Base-by-base conservation (phyloP, 2,329 filamentous ascomycete species). In the Diplocarpon rosae region DNA sequence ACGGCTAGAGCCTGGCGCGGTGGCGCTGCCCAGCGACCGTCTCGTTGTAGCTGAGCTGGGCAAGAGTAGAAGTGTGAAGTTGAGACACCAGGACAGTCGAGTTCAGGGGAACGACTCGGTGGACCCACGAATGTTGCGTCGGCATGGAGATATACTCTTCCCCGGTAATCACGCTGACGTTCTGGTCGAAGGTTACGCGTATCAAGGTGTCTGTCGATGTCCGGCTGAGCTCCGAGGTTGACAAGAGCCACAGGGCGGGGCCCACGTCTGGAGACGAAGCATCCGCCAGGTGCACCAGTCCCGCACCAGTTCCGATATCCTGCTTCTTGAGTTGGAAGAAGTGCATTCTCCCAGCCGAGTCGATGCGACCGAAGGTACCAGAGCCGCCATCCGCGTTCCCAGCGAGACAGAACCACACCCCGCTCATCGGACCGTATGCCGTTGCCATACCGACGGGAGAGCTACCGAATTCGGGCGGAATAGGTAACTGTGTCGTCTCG, bases 61-160 rank as follows among this genome's bases (percentile, higher is more conserved):
- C 38, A 20, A 39, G 38, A 5, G 29, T 39, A 14, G 31, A 39
- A 5, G n/a, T 39, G 30, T 32, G 14, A 5, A 39, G 27, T 15
- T 39, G 28, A 24, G 38, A 39, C 5, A 39, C 38, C 28, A 39
- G 2, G 11, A 39, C 38, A 17, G 38, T 39, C 10, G 29, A 16
- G 5, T 30, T 28, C 15, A 39, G 11, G 17, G 15, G 3, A 10
- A 14, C 38, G 9, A 32, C 15, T 11, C 38, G 38, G 15, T 39
- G 38, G 4, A 32, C 38, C 38, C 38, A 39, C 11, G 28, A 39
- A 8, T 17, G 10, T 20, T 39, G 38, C 13, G 38, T 31, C 1
- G 38, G 38, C 38, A 39, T 17, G 4, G 29, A 39, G 20, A 39
- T 39, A n/a, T 39, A 39, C 38, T 32, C 28, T 17, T 20, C 29